phyloP scores from a whole-genome alignment of 2,329 filamentous ascomycete genomes.

The Calonectria multiphialidica region DNA sequence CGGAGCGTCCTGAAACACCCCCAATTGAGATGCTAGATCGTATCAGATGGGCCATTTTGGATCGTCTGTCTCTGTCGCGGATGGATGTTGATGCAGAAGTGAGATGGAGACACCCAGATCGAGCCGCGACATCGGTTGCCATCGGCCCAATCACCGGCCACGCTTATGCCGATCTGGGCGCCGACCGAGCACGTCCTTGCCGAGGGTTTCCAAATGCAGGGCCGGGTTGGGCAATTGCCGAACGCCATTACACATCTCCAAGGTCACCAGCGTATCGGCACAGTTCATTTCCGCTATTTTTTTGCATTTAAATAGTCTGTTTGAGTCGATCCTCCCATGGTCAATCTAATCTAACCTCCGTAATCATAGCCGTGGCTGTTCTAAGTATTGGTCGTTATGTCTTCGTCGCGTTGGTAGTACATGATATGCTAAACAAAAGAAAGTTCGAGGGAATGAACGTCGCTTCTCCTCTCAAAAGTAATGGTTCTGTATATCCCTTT shows the following conservation, averaged over 20 bases:
- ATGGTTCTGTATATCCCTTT: too few species aligned
- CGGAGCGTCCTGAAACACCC: background rate
- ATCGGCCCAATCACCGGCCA: constrained; percentile 22
- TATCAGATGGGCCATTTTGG: constrained; percentile 2
- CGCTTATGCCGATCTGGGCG: background rate
- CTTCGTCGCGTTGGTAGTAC: too few species aligned
- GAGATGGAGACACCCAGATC: background rate
- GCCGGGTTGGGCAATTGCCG: background rate
- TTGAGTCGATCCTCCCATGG: too few species aligned
- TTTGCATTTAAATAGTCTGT: background rate
- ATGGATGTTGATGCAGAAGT: background rate
- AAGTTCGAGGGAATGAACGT: background rate
- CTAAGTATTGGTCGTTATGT: too few species aligned
- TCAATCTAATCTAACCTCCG: too few species aligned
- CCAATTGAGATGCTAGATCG: background rate
- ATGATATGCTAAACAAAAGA: background rate
- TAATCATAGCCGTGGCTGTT: too few species aligned
- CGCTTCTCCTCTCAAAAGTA: too few species aligned
- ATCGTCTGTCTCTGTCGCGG: background rate
- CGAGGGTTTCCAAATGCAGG: background rate
- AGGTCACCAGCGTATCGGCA: background rate
- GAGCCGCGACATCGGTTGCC: constrained; percentile 12
- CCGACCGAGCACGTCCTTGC: background rate
- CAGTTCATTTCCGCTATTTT: background rate
- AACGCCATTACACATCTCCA: background rate